Evolutionary conservation across 1,284 basidiomycete genomes (phyloP), one percentile per base, ranked within the genome.

Genomic region (Tilletia setariae): DNA sequence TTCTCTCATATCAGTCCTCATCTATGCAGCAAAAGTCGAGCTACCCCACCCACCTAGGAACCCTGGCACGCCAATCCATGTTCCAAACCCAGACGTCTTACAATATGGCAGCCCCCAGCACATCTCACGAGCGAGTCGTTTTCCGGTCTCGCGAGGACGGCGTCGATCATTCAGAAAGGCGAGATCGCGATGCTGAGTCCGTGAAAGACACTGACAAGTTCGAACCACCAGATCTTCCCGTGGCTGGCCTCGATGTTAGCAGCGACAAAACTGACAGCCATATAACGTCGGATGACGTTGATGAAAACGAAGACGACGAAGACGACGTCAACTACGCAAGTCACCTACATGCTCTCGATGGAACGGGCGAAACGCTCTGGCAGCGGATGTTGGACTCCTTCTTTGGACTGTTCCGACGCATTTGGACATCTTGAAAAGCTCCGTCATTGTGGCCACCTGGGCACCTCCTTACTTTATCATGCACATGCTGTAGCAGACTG

Each of bases 341-440:
- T 59, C 21, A 16, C 30, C 32, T 61, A 15, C 13, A 32, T 15
- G 28, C 30, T 30, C 56, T 61, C 28, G 7, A 19, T 16, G 28
- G 53, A 59, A n/a, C 56, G n/a, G 16, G 46, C 19, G 1, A 25
- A 6, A 40, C 56, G n/a, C 51, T 61, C 30, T 61, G 56, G 56
- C 56, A 40, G 32, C 56, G 56, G 28, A n/a, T 25, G 56, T 30
- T 61, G 28, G 56, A 61, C 7, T 61, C 56, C 25, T 61, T 61
- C 56, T 61, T 61, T 15, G 56, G 32, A 21, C 28, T 61, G 30
- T 61, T 61, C 30, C 28, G 28, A 15, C 35, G 56, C 28, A 61
- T 61, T 28, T 30, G 56, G 28, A 25, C 51, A 15, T 11, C 21
- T 6, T 53, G 51, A 53, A 6, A 15, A 53, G 46, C 35, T 40